Evolutionary conservation across 352 stramenopile genomes (phyloP), one percentile per base, ranked within the genome.

Genomic region (Pythium angustatum): DNA sequence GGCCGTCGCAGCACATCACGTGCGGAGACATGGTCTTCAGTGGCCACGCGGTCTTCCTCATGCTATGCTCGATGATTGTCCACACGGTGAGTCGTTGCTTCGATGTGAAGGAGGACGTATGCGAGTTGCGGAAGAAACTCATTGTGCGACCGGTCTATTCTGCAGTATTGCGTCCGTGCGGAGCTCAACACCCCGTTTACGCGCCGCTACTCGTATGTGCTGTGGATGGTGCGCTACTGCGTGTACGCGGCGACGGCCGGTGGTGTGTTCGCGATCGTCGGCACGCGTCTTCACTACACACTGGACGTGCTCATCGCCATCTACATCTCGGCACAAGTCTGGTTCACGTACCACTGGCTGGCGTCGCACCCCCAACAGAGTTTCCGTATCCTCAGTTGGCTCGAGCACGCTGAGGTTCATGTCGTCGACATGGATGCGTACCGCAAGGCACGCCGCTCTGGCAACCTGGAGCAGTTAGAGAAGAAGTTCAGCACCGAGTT

Each of bases 11-110:
- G 67, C 81, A 95, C 71, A 95, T 95, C 63, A 95, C 87, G 14
- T 95, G 87, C 63, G 87, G 87, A 64, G 87, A 95, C 54, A 95
- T 95, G 87, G 81, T 95, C 71, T 95, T 95, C 71, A 95, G 87
- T 64, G 87, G 87, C 31, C 87, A 95, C 69, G 82, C 83, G 7
- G 87, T 95, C 15, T 95, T 94, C 69, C 72, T 95, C 34, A 82
- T 93, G 72, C 79, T 95, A 43, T 93, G 83, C 64, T 77, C 75
- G 52, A 93, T 92, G 80, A 81, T 91, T 28, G 82, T 90, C 52
- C 81, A 78, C 65, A 88, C 83, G 74, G 86, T 95, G 43, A 66
- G 58, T 77, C 17, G 21, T 24, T 11, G 10, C 45, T n/a, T 40
- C 12, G 4, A 26, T 38, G 14, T 22, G 15, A n/a, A n/a, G n/a